phyloP scores from a whole-genome alignment of 2,329 filamentous ascomycete species.

The Ophiocordyceps sinensis region DNA sequence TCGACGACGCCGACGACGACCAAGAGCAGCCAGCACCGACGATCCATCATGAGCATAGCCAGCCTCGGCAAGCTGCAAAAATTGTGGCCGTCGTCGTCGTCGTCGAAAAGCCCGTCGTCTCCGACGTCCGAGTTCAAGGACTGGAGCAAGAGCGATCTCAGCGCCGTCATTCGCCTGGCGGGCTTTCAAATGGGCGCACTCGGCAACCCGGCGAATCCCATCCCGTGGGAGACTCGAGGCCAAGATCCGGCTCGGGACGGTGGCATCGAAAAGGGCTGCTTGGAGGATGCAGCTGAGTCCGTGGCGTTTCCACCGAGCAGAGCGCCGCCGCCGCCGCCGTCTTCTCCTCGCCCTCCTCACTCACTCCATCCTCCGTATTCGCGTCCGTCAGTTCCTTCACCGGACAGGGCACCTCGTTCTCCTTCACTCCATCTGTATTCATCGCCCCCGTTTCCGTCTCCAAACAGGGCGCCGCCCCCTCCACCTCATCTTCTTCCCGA shows the following conservation, averaged over 20 bases:
- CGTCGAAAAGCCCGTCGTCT: background rate
- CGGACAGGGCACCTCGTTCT: background rate
- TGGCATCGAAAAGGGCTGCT: background rate
- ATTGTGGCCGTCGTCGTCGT: slow-evolving; percentile 8
- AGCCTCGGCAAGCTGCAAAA: slow-evolving; percentile 16
- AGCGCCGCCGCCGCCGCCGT: no score
- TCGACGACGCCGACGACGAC: background rate
- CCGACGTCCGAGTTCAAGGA: slow-evolving; percentile 9
- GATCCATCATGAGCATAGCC: slow-evolving; percentile 4
- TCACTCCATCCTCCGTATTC: no score
- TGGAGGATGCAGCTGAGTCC: no score
- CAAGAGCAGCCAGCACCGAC: background rate
- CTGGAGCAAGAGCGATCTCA: slow-evolving; percentile 8
- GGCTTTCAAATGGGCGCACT: slow-evolving; percentile 4
- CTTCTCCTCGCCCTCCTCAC: no score
- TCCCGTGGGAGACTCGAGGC: background rate
- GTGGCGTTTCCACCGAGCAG: no score
- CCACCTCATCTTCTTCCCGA: slow-evolving; percentile 10
- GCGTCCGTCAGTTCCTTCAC: background rate
- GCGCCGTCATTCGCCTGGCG: slow-evolving; percentile 2
- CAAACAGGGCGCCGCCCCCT: slow-evolving; percentile 2
- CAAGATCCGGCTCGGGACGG: background rate
- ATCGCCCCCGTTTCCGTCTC: background rate
- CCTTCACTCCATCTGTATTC: background rate
- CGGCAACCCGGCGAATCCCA: slow-evolving; percentile 1